A percentile compares a stretch with the other conserved stretches of the same genome.
Conservation (phyloP, 2,329 filamentous ascomycete species). For the Allantophomopsis lycopodina region DNA sequence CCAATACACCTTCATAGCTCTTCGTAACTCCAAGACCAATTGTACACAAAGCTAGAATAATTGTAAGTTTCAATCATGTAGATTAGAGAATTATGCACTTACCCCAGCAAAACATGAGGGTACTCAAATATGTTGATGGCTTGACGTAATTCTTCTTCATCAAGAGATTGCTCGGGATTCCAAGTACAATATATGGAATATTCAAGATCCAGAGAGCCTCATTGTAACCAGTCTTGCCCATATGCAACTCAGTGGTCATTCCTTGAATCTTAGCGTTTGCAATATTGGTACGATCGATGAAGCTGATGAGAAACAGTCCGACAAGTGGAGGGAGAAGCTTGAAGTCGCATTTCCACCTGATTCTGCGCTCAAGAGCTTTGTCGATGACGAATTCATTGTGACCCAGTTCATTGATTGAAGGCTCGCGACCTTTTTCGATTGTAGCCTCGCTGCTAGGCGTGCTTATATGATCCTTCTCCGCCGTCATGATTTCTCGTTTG, state of each 20-base stretch:
- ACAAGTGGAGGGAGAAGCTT: slow-evolving; percentile 36
- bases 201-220: slow-evolving; percentile 28
- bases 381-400: not conserved
- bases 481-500: no score
- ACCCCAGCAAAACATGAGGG: not conserved
- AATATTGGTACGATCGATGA: slow-evolving; percentile 35
- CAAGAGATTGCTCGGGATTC: slow-evolving; percentile 31
- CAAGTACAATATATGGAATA: slow-evolving; percentile 27
- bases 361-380: not conserved
- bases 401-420: not conserved
- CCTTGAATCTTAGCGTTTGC: slow-evolving; percentile 26
- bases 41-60: slow-evolving; percentile 15
- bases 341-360: slow-evolving; percentile 5
- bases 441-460: no score
- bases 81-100: not conserved
- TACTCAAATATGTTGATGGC: not conserved
- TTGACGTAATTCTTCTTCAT: slow-evolving; percentile 16
- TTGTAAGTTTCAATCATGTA: slow-evolving; percentile 2
- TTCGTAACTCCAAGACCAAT: slow-evolving; percentile 25
- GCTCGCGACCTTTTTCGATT: no score
- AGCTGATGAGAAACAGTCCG: slow-evolving; percentile 39
- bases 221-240: slow-evolving; percentile 27
- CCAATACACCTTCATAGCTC: slow-evolving; percentile 20
- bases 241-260: slow-evolving; percentile 21
- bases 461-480: no score